These are phyloP conservation scores for Oenanthe sinensis DNA, from an alignment of 129 eudicot genomes.

Conservation along the genomic window DNA sequence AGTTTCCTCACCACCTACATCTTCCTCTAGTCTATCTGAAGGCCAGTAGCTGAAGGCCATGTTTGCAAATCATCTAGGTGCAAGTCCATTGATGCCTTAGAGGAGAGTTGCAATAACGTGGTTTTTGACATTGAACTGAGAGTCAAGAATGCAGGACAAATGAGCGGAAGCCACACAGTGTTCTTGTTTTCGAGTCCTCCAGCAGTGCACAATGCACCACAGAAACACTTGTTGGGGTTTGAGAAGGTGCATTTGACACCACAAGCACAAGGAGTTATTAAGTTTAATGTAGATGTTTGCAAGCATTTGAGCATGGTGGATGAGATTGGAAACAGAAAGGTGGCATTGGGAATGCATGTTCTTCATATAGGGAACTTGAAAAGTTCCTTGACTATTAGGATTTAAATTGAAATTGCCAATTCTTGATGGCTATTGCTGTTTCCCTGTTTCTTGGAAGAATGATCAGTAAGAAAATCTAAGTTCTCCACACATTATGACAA, in stretches of 20 bases:
- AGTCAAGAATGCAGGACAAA: constrained; percentile 53
- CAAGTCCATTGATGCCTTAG: constrained; percentile 54
- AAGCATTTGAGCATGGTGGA: constrained; percentile 86
- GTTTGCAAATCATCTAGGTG: constrained; percentile 51
- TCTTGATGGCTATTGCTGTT: constrained; percentile 10
- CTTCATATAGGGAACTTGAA: constrained; percentile 75
- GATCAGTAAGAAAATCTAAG: constrained; percentile 11
- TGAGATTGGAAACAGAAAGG: constrained; percentile 67
- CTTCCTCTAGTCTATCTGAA: no score
- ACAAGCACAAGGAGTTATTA: constrained; percentile 43
- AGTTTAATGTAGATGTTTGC: constrained; percentile 73
- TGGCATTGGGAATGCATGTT: constrained; percentile 73
- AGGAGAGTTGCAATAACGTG: constrained; percentile 48
- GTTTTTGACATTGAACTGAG: constrained; percentile 46
- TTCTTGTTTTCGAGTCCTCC: constrained; percentile 80
- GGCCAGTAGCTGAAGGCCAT: constrained; percentile 67
- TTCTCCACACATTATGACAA: constrained; percentile 6
- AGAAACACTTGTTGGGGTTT: constrained; percentile 74
- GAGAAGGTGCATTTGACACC: constrained; percentile 63
- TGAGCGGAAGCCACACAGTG: constrained; percentile 68
- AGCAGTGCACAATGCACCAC: constrained; percentile 66
- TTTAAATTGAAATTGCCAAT: constrained; percentile 22
- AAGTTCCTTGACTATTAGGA: constrained; percentile 57
- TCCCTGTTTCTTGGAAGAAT: constrained; percentile 16
- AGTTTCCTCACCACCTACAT: no score